phyloP scores from a whole-genome alignment of 495 filamentous ascomycete genomes.

The Aspergillus affinis region DNA sequence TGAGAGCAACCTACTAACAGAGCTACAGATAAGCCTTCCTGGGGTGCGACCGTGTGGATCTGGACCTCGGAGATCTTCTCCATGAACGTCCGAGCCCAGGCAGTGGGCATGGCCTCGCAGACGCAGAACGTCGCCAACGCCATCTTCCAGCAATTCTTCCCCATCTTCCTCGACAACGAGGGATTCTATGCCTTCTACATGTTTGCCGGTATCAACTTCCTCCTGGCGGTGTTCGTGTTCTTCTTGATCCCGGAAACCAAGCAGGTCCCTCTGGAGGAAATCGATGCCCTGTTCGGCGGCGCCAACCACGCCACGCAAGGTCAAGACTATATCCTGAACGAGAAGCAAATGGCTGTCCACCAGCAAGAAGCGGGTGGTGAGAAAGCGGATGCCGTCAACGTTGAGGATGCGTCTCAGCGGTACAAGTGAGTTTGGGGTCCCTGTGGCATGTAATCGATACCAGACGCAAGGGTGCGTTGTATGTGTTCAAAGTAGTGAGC shows the following conservation, averaged over 20 bases:
- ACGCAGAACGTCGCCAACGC: slow-evolving; percentile 65
- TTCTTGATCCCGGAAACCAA: slow-evolving; percentile 78
- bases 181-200: slow-evolving; percentile 56
- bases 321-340: slow-evolving; percentile 35
- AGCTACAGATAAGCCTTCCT: slow-evolving; percentile 58
- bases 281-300: slow-evolving; percentile 60
- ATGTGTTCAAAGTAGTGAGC: not conserved
- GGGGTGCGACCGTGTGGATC: slow-evolving; percentile 67
- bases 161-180: slow-evolving; percentile 57
- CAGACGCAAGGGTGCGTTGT: not conserved
- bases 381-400: slow-evolving; percentile 26
- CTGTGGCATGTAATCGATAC: not conserved
- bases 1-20: slow-evolving; percentile 15
- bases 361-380: slow-evolving; percentile 18
- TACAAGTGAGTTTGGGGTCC: not conserved
- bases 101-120: slow-evolving; percentile 67
- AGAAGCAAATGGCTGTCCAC: slow-evolving; percentile 25
- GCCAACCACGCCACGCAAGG: slow-evolving; percentile 58
- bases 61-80: slow-evolving; percentile 66
- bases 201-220: slow-evolving; percentile 53
- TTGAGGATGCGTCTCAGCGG: slow-evolving; percentile 27
- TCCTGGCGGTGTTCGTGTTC: slow-evolving; percentile 68
- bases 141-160: slow-evolving; percentile 68
- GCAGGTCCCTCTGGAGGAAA: slow-evolving; percentile 63
- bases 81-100: slow-evolving; percentile 67